These are phyloP conservation scores for Sporothrix brunneoviolacea DNA, from an alignment of 2,329 filamentous ascomycete genomes.

Conservation along the genomic window DNA sequence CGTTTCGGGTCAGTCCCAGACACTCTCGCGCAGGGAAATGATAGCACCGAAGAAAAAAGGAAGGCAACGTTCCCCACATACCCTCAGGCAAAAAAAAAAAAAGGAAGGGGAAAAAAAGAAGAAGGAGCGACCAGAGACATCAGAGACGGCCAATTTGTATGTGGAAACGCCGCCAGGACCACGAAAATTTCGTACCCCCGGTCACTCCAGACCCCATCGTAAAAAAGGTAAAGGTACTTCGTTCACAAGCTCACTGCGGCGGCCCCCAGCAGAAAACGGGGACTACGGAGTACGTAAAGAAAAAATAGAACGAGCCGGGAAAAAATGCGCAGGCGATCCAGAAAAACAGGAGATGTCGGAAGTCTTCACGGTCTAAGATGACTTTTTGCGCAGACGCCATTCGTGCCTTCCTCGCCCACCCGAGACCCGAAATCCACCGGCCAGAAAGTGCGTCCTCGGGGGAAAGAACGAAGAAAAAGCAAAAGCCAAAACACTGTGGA, in stretches of 20 bases:
- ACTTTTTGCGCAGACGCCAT: conserved; percentile 8
- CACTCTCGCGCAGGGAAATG: conserved; percentile 8
- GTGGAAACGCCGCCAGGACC: background rate
- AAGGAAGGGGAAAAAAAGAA: background rate
- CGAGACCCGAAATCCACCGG: conserved; percentile 3
- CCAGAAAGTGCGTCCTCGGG: background rate
- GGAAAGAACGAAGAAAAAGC: background rate
- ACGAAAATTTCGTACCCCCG: conserved; percentile 14
- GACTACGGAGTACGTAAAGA: background rate
- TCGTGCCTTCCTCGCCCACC: conserved; percentile 2
- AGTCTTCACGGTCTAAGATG: background rate
- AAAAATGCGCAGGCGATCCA: background rate
- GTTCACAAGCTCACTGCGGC: too few species aligned
- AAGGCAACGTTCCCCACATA: conserved; percentile 9
- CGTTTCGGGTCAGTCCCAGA: conserved; percentile 13
- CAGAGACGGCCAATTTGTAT: background rate
- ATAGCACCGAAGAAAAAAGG: conserved; percentile 4
- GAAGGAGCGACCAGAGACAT: background rate
- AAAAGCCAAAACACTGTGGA: background rate
- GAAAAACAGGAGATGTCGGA: conserved; percentile 11
- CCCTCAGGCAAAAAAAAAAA: background rate
- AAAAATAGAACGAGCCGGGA: background rate
- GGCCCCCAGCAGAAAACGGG: background rate
- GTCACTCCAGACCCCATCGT: conserved; percentile 3
- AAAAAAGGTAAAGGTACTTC: background rate